Evolutionary conservation across 306 rosid species (phyloP).

Genomic region (Carpinus fangiana): DNA sequence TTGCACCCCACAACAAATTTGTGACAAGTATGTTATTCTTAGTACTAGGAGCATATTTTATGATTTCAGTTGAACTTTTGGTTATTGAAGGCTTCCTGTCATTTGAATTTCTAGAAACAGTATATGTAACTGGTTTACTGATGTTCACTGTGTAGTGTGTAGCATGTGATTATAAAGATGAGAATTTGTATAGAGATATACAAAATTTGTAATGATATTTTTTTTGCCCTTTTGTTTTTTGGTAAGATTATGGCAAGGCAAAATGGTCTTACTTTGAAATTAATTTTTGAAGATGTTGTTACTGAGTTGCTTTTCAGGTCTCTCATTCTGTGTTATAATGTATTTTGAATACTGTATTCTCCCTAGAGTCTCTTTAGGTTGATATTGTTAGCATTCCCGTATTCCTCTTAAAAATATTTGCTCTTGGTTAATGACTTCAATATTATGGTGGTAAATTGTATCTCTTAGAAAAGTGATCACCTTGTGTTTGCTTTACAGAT

Average conservation of each 20-base stretch:
- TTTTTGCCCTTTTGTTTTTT: background rate
- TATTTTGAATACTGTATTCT: background rate
- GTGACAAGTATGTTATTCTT: conserved; percentile 66
- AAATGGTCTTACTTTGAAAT: background rate
- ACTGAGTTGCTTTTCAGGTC: background rate
- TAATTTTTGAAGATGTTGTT: background rate
- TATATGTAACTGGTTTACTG: background rate
- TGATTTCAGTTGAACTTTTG: background rate
- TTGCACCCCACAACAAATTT: conserved; percentile 82
- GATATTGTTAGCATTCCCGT: background rate
- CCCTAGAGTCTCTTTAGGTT: background rate
- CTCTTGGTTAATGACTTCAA: background rate
- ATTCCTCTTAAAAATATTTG: background rate
- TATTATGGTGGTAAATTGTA: background rate
- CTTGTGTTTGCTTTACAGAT: conserved; percentile 40
- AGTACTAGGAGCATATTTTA: background rate
- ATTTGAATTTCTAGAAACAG: background rate
- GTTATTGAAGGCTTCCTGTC: background rate
- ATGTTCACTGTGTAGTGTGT: background rate
- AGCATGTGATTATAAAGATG: background rate
- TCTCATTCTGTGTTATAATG: background rate
- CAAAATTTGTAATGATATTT: background rate
- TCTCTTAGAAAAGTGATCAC: background rate
- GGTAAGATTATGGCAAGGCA: background rate
- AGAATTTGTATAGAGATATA: background rate